Evolutionary conservation across 208 protist species (phyloP), one percentile per base, ranked within the genome.

Genomic region (Spongospora subterranea): DNA sequence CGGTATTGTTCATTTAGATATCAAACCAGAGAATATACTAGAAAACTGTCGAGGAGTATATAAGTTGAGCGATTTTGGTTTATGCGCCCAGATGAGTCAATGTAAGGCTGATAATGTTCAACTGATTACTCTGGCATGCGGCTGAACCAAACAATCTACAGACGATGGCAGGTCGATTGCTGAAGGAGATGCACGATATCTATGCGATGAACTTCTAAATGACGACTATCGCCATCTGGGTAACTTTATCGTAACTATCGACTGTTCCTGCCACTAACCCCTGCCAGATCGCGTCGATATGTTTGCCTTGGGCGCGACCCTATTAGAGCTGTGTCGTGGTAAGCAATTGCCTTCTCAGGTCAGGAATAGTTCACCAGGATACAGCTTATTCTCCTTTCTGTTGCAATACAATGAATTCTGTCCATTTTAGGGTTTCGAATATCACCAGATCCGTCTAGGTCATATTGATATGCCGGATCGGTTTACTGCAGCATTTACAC

Each of bases 221-320:
- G 71, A 82, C 71, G 71, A 82, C 35, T 82, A 82, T 43, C 6
- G n/a, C 6, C 71, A 82, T 82, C 71, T 82, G 11, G 71, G 71
- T 82, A 60, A 60, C 40, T 82, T 6, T 20, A 82, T 6, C n/a
- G n/a, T 82, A 6, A 45, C 6, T 35, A 6, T 20, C 6, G 71
- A 20, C 35, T 43, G 71, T 43, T 43, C n/a, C n/a, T 35, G n/a
- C 6, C 6, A 35, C n/a, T 39, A 20, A 43, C 6, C 17, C 71
- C 35, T 35, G 35, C 35, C n/a, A 82, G 71, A 82, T 82, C 71
- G 71, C 13, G 71, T 43, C 11, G 71, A 82, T 82, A 82, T 82
- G 71, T 82, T 82, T n/a, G 71, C 71, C 13, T n/a, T 82, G n/a
- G 71, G 71, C 40, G 71, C 71, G 6, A 82, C 71, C 17, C 13